Evolutionary conservation across 2,329 filamentous ascomycete species (phyloP), one percentile per base, ranked within the genome.

Genomic region (Trichoderma simmonsii): DNA sequence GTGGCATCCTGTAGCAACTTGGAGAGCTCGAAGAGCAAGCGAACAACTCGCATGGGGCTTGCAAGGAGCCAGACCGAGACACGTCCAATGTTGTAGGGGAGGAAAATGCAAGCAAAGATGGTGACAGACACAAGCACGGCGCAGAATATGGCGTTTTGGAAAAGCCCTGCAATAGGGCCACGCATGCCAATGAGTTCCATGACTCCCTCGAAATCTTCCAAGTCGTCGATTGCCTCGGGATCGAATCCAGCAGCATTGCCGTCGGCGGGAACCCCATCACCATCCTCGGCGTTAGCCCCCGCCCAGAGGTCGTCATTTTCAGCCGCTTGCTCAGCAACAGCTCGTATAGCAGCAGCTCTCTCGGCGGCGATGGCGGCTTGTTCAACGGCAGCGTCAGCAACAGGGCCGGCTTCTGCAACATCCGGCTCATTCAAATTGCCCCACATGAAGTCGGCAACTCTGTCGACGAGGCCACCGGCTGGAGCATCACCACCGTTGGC

Each of bases 151-250:
- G 93, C 94, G 76, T 99, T 99, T 78, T 99, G 96, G 75, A 98
- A 90, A 6, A 99, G 87, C 3, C 94, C 94, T 15, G 92, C 91
- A 3, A 99, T 86, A 0, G 96, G 96, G 0, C 96, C 96, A 78
- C 97, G 93, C 92, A 99, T 97, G 48, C 96, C 96, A 72, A 99
- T 92, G 18, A 99, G 88, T 80, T 99, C 96, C 85, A 99, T 90
- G 67, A 99, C 93, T 0, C 96, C 96, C 79, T 99, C 96, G 18
- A 99, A 90, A 78, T 99, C 96, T 81, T 99, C 96, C 11, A 93
- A 93, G 75, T 98, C 92, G 57, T 95, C 93, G 56, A 94, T 87
- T 11, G 91, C 92, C 75, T 93, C 91, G 69, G 89, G 87, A 70
- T 97, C 93, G 43, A 95, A 84, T 9, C 88, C 92, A 18, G 89